Evolutionary conservation across 805 yeast genomes (phyloP), one percentile per base, ranked within the genome.

Genomic region (Ogataea saltuana): DNA sequence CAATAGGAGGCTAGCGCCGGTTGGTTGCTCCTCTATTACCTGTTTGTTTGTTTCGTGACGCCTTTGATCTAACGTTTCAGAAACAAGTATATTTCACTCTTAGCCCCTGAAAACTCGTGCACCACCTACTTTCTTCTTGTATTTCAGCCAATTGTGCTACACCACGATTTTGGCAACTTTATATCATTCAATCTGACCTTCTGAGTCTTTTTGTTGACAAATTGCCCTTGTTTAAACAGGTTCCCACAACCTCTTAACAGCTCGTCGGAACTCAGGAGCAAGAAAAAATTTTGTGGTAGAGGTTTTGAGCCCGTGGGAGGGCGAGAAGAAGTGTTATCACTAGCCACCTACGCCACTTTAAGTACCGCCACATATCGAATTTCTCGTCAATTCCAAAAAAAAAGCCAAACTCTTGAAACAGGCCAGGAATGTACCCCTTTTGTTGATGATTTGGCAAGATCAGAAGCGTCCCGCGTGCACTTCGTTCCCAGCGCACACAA

Each of bases 21-120:
- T 11, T n/a, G 20, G 18, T 28, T 16, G 18, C 36, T 31, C 21
- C 34, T 31, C 34, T 35, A 13, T 23, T 18, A 6, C 22, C 36
- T 39, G 39, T 35, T 39, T 20, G 30, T 42, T 33, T 29, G 41
- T 37, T 37, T 28, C 33, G 33, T 38, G 35, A 38, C 34, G 33
- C 33, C 19, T 28, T 30, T 38, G 41, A 38, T 38, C 33, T 28
- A 20, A 30, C 27, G 30, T 21, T 30, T 29, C 35, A 16, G 34
- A 38, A 29, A 38, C 34, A 29, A 38, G 17, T 28, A 11, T 20
- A 9, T 17, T 13, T 27, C 19, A n/a, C 16, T 20, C 6, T n/a
- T 32, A 32, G 35, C 35, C 19, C 35, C 18, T 11, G 26, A 4
- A n/a, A 20, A n/a, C 11, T 21, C 16, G 28, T 16, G 17, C 28